Percentiles rank a stretch among this genome's conserved stretches.
Conservation (phyloP, 2,329 filamentous ascomycete genomes). For the Hypoxylon rubiginosum region DNA sequence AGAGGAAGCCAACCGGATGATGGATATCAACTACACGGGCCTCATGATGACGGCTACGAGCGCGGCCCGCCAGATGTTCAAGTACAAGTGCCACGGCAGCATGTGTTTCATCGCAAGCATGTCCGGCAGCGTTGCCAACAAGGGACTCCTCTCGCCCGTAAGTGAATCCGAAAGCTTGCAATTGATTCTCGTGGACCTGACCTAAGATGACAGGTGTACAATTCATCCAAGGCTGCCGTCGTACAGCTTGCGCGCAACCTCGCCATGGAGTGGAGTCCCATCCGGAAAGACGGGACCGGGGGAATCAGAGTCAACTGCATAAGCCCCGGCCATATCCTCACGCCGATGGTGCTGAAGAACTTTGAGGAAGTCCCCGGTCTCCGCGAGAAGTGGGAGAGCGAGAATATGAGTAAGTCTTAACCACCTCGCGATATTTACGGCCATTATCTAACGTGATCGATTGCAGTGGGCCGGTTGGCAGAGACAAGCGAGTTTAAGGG, state of each 20-base stretch:
- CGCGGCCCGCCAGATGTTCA: conserved; percentile 73
- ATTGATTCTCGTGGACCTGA: background rate
- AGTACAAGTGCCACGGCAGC: conserved; percentile 64
- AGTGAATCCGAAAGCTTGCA: background rate
- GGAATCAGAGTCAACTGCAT: conserved; percentile 78
- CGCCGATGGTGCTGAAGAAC: conserved; percentile 78
- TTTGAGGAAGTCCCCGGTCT: conserved; percentile 76
- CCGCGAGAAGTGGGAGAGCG: conserved; percentile 72
- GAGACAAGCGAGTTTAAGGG: conserved; percentile 71
- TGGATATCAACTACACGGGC: conserved; percentile 78
- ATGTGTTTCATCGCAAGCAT: conserved; percentile 71
- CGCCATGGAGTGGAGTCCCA: conserved; percentile 72
- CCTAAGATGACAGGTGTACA: conserved; percentile 62
- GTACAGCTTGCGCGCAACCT: conserved; percentile 73
- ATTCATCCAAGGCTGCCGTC: conserved; percentile 75
- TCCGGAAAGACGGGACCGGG: conserved; percentile 56
- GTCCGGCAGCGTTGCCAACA: conserved; percentile 64
- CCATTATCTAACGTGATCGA: conserved; percentile 1
- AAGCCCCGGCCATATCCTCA: conserved; percentile 76
- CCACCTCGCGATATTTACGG: background rate
- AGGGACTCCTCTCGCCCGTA: conserved; percentile 73
- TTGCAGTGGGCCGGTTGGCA: conserved; percentile 66
- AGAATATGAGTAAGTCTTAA: conserved; percentile 72
- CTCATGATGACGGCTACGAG: conserved; percentile 79
- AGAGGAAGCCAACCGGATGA: conserved; percentile 69